Percentiles rank a stretch among this genome's conserved stretches.
Evolutionary conservation across 495 filamentous ascomycete species (phyloP).

Genomic region (Lasiosphaeria miniovina): DNA sequence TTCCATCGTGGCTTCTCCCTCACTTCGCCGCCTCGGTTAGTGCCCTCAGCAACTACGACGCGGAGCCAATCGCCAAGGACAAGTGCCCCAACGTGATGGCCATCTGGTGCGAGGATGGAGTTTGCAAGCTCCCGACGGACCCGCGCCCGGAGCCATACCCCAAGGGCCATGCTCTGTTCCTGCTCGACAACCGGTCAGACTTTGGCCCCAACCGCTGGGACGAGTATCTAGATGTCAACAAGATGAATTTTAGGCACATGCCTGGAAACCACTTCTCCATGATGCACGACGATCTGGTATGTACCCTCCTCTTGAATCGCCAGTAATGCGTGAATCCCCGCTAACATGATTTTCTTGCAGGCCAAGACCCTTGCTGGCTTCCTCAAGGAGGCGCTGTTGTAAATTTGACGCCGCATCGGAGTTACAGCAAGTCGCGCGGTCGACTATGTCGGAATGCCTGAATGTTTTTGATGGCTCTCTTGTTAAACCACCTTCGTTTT

Average conservation of each 20-base stretch:
- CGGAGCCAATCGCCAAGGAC: slow-evolving; percentile 49
- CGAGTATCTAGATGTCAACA: slow-evolving; percentile 62
- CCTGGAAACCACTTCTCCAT: slow-evolving; percentile 69
- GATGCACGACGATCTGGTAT: slow-evolving; percentile 60
- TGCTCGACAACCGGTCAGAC: slow-evolving; percentile 73
- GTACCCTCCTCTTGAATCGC: slow-evolving; percentile 20
- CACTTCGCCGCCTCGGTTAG: slow-evolving; percentile 78
- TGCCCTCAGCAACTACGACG: slow-evolving; percentile 69
- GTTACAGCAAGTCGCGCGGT: not conserved
- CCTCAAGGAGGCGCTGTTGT: slow-evolving; percentile 34
- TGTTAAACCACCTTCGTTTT: not conserved
- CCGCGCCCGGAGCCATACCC: slow-evolving; percentile 66
- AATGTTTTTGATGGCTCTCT: not conserved
- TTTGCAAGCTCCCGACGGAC: slow-evolving; percentile 67
- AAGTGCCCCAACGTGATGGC: slow-evolving; percentile 63
- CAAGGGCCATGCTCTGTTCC: slow-evolving; percentile 72
- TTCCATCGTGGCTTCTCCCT: slow-evolving; percentile 75
- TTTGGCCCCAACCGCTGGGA: slow-evolving; percentile 81
- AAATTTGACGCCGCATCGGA: not conserved
- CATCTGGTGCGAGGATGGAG: slow-evolving; percentile 80
- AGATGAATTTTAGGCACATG: slow-evolving; percentile 61
- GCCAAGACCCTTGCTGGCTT: slow-evolving; percentile 42
- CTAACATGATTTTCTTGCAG: slow-evolving; percentile 15
- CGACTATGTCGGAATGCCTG: not conserved
- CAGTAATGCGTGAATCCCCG: not conserved